These are phyloP conservation scores for Blastocystis sp. DNA, from an alignment of 352 stramenopile genomes.

Conservation along the genomic window DNA sequence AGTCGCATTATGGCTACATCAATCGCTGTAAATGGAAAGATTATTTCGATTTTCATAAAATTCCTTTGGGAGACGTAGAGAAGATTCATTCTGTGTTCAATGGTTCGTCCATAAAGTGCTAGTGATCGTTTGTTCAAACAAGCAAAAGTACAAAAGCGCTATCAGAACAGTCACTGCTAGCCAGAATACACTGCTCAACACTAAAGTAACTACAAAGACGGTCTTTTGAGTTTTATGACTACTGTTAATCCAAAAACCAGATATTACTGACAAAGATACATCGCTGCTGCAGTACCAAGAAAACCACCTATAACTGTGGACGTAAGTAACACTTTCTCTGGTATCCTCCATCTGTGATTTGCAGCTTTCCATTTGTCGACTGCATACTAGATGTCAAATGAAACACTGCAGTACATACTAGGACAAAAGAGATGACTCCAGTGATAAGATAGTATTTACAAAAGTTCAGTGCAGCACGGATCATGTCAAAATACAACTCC, in stretches of 20 bases:
- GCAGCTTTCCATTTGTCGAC: background rate
- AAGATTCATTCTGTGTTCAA: background rate
- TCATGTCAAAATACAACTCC: too few relatives aligned
- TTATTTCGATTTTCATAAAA: slow-evolving; percentile 49
- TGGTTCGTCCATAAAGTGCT: background rate
- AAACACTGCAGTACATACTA: background rate
- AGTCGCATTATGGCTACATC: background rate
- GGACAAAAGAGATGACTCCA: background rate
- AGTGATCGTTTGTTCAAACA: background rate
- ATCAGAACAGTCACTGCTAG: background rate
- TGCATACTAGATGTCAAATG: background rate
- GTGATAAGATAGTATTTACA: background rate
- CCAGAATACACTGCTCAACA: background rate
- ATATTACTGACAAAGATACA: background rate
- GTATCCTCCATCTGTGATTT: background rate
- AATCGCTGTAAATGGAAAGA: slow-evolving; percentile 4
- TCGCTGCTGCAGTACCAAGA: background rate
- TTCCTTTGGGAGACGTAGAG: slow-evolving; percentile 3
- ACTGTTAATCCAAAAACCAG: background rate
- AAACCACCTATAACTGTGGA: background rate
- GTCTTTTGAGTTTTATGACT: slow-evolving; percentile 35
- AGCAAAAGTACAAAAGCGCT: background rate
- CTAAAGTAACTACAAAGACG: background rate
- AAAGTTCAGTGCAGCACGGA: background rate
- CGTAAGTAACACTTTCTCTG: background rate